Base-by-base conservation (phyloP, 192 early-diverging fungal species). In the Coemansia erecta region DNA sequence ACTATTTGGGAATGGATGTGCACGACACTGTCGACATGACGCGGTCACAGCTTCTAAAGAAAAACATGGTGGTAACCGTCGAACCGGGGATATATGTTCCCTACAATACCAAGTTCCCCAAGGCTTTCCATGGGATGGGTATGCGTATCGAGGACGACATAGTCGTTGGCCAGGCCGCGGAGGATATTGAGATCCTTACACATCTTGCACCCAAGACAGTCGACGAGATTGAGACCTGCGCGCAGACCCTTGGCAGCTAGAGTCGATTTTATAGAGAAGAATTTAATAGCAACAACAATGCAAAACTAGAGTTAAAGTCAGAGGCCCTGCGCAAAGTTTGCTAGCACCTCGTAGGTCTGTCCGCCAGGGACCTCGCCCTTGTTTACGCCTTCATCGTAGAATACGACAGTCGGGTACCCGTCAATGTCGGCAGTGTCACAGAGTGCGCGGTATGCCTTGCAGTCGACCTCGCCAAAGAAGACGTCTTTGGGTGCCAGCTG, bases 71-170 rank as follows among this genome's bases (percentile, higher is more conserved):
- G 19, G 82, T 98, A 23, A 98, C 97, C 5, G 89, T 98, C 33
- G 97, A 98, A 67, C 94, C 97, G 0, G 97, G 94, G 1, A 31
- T 98, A 4, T 98, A 98, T 68, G 86, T 97, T 50, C 94, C 97
- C 0, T 76, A 81, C 45, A 81, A 88, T 37, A 46, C 72, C 60
- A 76, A 69, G 12, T 98, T 89, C 72, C 92, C 94, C 8, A 79
- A 81, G 57, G 77, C 88, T 49, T 93, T 87, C 68, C 89, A 91
- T 13, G 91, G 92, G 0, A 91, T 94, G 45, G 97, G 94, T 19
- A 89, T 98, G 43, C 86, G 97, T 39, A 96, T 98, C 41, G 97
- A 98, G 63, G 97, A 98, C 68, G 91, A 98, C 74, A 85, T 98
- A 4, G 86, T 87, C 10, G 84, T 98, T 67, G 90, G 90, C 2